Percentiles rank a stretch among this genome's conserved stretches.
Evolutionary conservation across 2,329 filamentous ascomycete genomes (phyloP).

Genomic region (Lecanoromycetidae sp.): DNA sequence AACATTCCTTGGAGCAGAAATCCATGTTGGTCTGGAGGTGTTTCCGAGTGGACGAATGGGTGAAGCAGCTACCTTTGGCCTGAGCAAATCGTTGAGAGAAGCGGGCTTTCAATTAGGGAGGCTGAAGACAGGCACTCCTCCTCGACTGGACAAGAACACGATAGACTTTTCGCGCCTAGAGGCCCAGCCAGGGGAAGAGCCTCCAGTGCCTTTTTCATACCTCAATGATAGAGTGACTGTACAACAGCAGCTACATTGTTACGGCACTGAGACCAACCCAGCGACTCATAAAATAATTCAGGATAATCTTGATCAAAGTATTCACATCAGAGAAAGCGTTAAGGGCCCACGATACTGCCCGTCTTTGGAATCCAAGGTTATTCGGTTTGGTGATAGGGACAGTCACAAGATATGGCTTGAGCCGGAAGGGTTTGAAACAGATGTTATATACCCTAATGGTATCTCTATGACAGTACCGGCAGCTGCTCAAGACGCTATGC

Average conservation of each 20-base stretch:
- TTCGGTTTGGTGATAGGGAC: slow-evolving; percentile 70
- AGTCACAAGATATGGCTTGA: slow-evolving; percentile 92
- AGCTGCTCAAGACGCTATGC: slow-evolving; percentile 69
- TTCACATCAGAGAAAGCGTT: slow-evolving; percentile 91
- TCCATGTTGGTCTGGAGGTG: slow-evolving; percentile 78
- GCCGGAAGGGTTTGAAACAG: slow-evolving; percentile 82
- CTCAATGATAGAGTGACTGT: slow-evolving; percentile 69
- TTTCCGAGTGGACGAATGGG: slow-evolving; percentile 87
- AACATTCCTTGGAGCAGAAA: slow-evolving; percentile 89
- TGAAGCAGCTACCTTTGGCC: slow-evolving; percentile 79
- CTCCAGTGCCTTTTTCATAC: slow-evolving; percentile 83
- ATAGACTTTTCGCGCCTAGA: slow-evolving; percentile 68
- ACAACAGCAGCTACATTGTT: slow-evolving; percentile 70
- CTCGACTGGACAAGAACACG: slow-evolving; percentile 65
- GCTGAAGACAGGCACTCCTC: slow-evolving; percentile 91
- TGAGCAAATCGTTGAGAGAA: slow-evolving; percentile 79
- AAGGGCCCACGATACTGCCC: slow-evolving; percentile 93
- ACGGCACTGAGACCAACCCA: slow-evolving; percentile 76
- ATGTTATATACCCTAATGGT: slow-evolving; percentile 90
- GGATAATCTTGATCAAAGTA: slow-evolving; percentile 83
- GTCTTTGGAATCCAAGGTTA: slow-evolving; percentile 85
- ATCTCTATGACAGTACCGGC: slow-evolving; percentile 93
- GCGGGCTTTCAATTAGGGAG: slow-evolving; percentile 83
- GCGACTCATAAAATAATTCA: slow-evolving; percentile 72
- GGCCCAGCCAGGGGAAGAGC: slow-evolving; percentile 67